Conservation (phyloP, 176 grass and related monocot species). For the Cenchrus fungigraminus region DNA sequence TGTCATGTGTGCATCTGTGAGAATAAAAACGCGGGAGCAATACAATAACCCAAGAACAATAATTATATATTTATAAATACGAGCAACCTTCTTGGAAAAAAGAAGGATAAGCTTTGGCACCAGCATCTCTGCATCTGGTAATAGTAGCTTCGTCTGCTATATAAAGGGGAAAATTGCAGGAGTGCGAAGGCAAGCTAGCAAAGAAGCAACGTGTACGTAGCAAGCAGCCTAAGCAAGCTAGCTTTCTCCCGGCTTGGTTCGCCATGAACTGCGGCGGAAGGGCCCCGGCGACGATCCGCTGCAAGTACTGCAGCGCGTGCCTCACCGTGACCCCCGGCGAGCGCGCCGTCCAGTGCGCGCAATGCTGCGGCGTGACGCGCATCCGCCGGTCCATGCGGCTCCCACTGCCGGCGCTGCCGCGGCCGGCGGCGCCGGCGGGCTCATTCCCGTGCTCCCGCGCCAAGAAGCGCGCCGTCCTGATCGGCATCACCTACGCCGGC, state of each 20-base stretch:
- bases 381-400: constrained; percentile 8
- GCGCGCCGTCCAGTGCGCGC: constrained; percentile 50
- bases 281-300: constrained; percentile 7
- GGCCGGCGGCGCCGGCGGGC: not conserved
- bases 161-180: constrained; percentile 3
- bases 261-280: constrained; percentile 40
- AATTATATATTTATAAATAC: not conserved
- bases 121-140: not conserved
- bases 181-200: constrained; percentile 11
- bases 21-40: too few relatives aligned
- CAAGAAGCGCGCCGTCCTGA: constrained; percentile 80
- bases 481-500: constrained; percentile 71
- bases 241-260: not conserved
- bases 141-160: not conserved
- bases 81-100: too few relatives aligned
- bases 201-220: not conserved
- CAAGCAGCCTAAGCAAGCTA: not conserved
- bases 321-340: constrained; percentile 27
- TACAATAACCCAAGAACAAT: too few relatives aligned
- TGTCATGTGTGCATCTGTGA: not conserved
- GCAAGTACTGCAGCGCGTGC: constrained; percentile 41
- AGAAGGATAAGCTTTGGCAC: not conserved
- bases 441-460: constrained; percentile 46
- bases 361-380: constrained; percentile 56
- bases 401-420: not conserved